A percentile compares a stretch with the other conserved stretches of the same genome.
Evolutionary conservation across 1,284 basidiomycete species (phyloP).

Genomic region (Boletus putidus): DNA sequence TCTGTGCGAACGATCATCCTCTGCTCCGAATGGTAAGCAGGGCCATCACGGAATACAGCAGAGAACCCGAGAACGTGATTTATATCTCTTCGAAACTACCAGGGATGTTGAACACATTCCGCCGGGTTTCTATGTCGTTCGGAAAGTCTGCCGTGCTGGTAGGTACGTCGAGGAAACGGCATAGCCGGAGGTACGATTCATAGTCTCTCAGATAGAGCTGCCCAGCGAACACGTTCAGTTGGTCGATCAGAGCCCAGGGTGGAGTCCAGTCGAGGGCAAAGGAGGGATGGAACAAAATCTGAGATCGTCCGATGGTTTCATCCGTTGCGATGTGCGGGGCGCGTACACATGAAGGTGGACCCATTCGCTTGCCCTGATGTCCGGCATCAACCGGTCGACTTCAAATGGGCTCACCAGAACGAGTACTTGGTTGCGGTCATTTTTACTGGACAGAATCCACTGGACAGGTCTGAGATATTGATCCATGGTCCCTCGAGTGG

Average conservation of each 20-base stretch:
- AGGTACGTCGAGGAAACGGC: neutral
- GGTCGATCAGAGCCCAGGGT: neutral
- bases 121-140: neutral
- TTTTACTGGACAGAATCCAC: neutral
- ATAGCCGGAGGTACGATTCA: neutral
- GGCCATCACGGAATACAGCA: neutral
- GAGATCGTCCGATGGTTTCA: constrained; percentile 43
- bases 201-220: neutral
- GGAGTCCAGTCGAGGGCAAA: neutral
- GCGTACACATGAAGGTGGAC: constrained; percentile 46
- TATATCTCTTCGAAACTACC: neutral
- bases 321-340: constrained; percentile 38
- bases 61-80: neutral
- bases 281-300: constrained; percentile 38
- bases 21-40: neutral
- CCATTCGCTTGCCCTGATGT: neutral
- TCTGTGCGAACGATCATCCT: neutral
- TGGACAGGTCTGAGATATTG: neutral
- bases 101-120: neutral
- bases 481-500: neutral
- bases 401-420: too few species aligned
- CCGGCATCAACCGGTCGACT: too few species aligned
- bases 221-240: neutral
- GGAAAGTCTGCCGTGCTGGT: neutral
- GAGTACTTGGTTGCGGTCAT: too few species aligned